Evolutionary conservation across 2,329 filamentous ascomycete genomes (phyloP), one percentile per base, ranked within the genome.

Genomic region (Samsoniella hepiali): DNA sequence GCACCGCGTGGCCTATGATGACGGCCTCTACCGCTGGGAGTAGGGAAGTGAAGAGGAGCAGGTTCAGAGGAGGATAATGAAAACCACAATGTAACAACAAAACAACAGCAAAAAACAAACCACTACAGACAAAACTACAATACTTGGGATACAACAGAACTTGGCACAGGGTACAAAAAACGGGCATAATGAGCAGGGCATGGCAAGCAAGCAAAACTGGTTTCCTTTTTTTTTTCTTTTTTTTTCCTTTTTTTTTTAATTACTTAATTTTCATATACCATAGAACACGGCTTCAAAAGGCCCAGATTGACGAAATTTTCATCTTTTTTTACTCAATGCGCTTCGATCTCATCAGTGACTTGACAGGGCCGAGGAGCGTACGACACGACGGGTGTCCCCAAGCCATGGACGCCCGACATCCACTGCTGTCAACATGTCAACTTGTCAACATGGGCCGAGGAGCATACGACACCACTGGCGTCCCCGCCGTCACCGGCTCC

Each of bases 1-100:
- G 36, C 71, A 72, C 49, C 71, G 74, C 38, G 72, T 77, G 2
- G 63, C 70, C 36, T 78, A 77, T 67, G 76, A 76, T 15, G 74
- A 78, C 47, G 76, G 75, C 1, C 58, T 74, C 6, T 79, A 78
- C 70, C 73, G 75, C 53, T 76, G 72, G 70, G 78, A 79, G 68
- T 79, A 71, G 76, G 76, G 7, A 32, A 50, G 2, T 29, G 9
- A 17, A 36, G 27, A 29, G 3, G 9, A 36, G 13, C 1, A 3
- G 10, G 36, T 22, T 6, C 22, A n/a, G 17, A 40, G 27, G 40
- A 62, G 40, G 59, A 53, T 32, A 8, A 54, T 45, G 34, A 31
- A 50, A 22, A 57, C 40, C 13, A 54, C 22, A 54, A 13, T 36
- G n/a, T 32, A 58, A 27, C 22, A 36, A 15, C 42, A 27, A 22